Conservation (phyloP, 352 stramenopile genomes). For the Peronosclerospora sorghi region DNA sequence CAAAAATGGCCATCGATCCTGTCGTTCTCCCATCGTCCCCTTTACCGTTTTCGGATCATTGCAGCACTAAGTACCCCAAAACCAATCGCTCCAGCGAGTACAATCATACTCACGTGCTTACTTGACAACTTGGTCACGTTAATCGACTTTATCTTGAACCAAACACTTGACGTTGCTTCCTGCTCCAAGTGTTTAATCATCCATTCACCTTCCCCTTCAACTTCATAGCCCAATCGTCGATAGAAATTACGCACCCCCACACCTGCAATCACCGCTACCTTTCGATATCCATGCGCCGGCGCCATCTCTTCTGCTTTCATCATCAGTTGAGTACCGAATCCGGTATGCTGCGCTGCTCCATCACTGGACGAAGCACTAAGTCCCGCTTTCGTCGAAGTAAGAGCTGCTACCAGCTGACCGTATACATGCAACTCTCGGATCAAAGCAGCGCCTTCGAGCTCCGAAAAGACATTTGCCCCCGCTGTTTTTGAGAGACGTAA, state of each 20-base stretch:
- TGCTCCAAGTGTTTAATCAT: slow-evolving; percentile 77
- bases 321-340: slow-evolving; percentile 84
- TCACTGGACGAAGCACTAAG: slow-evolving; percentile 7
- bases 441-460: slow-evolving; percentile 68
- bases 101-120: slow-evolving; percentile 3
- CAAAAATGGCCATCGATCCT: too few relatives aligned
- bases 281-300: slow-evolving; percentile 49
- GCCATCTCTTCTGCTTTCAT: slow-evolving; percentile 72
- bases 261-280: slow-evolving; percentile 83
- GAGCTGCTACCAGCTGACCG: slow-evolving; percentile 66
- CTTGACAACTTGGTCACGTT: slow-evolving; percentile 1
- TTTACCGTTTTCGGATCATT: slow-evolving; percentile 12
- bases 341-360: slow-evolving; percentile 70
- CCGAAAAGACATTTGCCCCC: slow-evolving; percentile 60
- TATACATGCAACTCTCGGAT: slow-evolving; percentile 88
- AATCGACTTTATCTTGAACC: slow-evolving; percentile 10
- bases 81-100: slow-evolving; percentile 3
- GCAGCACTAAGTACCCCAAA: slow-evolving; percentile 5
- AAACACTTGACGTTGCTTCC: slow-evolving; percentile 1
- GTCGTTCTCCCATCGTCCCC: too few relatives aligned
- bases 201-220: slow-evolving; percentile 73
- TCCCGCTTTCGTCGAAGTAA: slow-evolving; percentile 23
- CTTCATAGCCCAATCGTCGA: slow-evolving; percentile 76
- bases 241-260: slow-evolving; percentile 90
- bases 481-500: slow-evolving; percentile 66